Evolutionary conservation across 2,329 filamentous ascomycete genomes (phyloP), one percentile per base, ranked within the genome.

Genomic region (Colletotrichum eremochloae): DNA sequence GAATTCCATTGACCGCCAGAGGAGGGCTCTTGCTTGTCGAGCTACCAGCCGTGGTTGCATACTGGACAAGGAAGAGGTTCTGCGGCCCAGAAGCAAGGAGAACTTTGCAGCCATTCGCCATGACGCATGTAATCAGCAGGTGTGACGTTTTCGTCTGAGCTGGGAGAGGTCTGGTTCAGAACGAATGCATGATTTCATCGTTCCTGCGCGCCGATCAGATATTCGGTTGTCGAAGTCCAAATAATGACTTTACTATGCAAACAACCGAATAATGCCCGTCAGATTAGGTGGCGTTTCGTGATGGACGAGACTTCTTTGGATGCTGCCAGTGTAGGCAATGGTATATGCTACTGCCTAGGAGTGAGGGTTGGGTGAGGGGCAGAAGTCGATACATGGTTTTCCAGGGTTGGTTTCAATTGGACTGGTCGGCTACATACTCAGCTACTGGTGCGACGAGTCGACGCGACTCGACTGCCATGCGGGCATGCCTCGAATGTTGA

Each of bases 21-120:
- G 65, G 44, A 68, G 52, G 64, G 58, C 48, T 58, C 64, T 63
- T 71, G 68, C 68, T 68, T 63, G 65, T 60, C 58, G 53, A 33
- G 57, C 40, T 38, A 38, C 24, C n/a, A 20, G 46, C 38, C 20
- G 65, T 44, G 57, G 68, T 52, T 46, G 58, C 44, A 63, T 58
- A 63, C 58, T 52, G 42, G 42, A 40, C 42, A 38, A 50, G 52
- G 44, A 46, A 46, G 20, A n/a, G 15, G 38, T 44, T 42, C n/a
- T 61, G 63, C 18, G 33, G 36, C 29, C 57, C 40, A 29, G 31
- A 29, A 24, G 29, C 44, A 44, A 42, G 40, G 38, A 44, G 29
- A 50, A 66, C 33, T 5, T 44, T 24, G 33, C n/a, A 31, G 46
- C n/a, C 8, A n/a, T 44, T 62, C 50, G 38, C 36, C 68, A 68